A percentile compares a stretch with the other conserved stretches of the same genome.
Conservation (phyloP, 169 alveolate genomes). For the Eimeria brunetti region DNA sequence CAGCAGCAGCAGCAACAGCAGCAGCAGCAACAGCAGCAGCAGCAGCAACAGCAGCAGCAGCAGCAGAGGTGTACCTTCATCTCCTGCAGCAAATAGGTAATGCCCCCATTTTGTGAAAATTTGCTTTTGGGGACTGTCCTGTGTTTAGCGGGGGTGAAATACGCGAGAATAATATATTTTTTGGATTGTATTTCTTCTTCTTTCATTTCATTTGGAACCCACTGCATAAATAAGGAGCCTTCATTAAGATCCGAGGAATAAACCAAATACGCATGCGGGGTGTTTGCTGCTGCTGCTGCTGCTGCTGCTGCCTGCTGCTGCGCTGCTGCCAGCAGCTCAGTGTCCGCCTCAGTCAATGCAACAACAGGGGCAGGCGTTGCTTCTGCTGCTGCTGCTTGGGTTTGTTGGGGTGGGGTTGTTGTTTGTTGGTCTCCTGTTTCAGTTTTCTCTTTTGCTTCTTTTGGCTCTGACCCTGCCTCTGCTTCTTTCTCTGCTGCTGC, state of each 20-base stretch:
- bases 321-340: constrained; percentile 17
- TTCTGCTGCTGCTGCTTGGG: neutral
- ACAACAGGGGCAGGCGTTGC: neutral
- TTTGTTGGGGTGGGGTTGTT: neutral
- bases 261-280: constrained; percentile 36
- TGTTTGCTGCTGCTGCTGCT: neutral
- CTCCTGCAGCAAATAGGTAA: constrained; percentile 19
- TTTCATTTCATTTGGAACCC: neutral
- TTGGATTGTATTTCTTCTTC: neutral
- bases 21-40: neutral
- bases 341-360: neutral
- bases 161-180: neutral
- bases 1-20: neutral
- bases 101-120: constrained; percentile 17
- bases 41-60: neutral
- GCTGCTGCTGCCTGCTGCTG: neutral
- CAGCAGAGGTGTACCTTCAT: neutral
- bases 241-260: constrained; percentile 8
- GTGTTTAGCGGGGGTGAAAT: constrained; percentile 15
- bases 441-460: neutral
- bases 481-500: neutral
- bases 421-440: neutral
- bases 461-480: neutral
- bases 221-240: constrained; percentile 26
- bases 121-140: constrained; percentile 21